These are phyloP conservation scores for Massospora cicadina DNA, from an alignment of 371 early-diverging fungal genomes.

Conservation along the genomic window DNA sequence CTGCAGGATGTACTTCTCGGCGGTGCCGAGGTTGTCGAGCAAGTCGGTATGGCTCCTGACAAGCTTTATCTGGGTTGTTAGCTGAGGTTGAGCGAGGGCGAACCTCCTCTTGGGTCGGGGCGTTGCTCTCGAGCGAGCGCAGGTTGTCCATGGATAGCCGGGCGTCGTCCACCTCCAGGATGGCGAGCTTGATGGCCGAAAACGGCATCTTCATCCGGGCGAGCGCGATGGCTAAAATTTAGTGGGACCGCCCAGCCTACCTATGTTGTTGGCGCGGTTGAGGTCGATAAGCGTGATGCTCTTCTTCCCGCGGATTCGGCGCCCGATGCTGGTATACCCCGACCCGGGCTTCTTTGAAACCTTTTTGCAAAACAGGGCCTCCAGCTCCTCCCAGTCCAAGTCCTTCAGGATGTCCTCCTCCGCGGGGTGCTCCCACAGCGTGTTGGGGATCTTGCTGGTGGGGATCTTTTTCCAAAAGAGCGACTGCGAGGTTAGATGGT, in stretches of 20 bases:
- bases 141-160: constrained; percentile 32
- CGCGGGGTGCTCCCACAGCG: constrained; percentile 16
- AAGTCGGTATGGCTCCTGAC: constrained; percentile 11
- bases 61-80: constrained; percentile 14
- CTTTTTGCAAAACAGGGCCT: constrained; percentile 16
- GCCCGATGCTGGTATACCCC: constrained; percentile 4
- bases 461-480: constrained; percentile 17
- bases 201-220: constrained; percentile 44
- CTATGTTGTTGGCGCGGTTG: constrained; percentile 38
- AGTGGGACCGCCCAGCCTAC: constrained; percentile 18
- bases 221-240: constrained; percentile 38
- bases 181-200: constrained; percentile 40
- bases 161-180: constrained; percentile 43
- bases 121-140: constrained; percentile 32
- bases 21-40: constrained; percentile 13
- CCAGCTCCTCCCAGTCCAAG: constrained; percentile 18
- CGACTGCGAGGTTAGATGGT: constrained; percentile 6
- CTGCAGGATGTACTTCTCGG: constrained; percentile 15
- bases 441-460: constrained; percentile 19
- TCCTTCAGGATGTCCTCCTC: background rate
- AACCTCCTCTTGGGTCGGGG: constrained; percentile 42
- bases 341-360: constrained; percentile 3
- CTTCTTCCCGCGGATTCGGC: background rate
- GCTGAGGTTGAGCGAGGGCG: background rate
- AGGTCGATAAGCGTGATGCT: constrained; percentile 34